Conservation (phyloP, 371 early-diverging fungal species). For the Mucor ambiguus region DNA sequence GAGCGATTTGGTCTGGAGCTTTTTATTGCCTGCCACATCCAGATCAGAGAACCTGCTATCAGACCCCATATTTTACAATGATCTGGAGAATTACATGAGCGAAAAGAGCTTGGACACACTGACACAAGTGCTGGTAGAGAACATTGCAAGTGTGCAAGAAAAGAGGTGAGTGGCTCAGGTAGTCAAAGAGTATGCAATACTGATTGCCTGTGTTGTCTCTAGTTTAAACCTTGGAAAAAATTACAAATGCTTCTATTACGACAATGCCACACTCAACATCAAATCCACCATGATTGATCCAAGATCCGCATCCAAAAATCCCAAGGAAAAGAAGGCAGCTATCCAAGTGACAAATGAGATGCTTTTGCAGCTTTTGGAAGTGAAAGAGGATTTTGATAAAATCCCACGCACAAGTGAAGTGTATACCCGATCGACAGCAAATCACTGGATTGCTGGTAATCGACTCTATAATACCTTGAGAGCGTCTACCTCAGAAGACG, state of each 20-base stretch:
- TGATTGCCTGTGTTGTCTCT: neutral
- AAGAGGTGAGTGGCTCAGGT: conserved; percentile 32
- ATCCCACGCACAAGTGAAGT: conserved; percentile 57
- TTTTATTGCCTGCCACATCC: conserved; percentile 34
- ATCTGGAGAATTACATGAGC: conserved; percentile 29
- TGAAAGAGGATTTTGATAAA: conserved; percentile 60
- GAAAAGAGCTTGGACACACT: conserved; percentile 29
- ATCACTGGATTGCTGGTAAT: conserved; percentile 66
- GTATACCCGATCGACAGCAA: conserved; percentile 61
- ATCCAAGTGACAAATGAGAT: conserved; percentile 44
- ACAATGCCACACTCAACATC: conserved; percentile 42
- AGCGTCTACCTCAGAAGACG: conserved; percentile 5
- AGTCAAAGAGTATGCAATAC: neutral
- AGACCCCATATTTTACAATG: conserved; percentile 28
- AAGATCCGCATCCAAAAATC: conserved; percentile 8
- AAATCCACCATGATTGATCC: conserved; percentile 41
- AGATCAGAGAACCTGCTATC: conserved; percentile 32
- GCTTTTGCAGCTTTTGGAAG: conserved; percentile 50
- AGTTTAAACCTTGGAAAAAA: conserved; percentile 39
- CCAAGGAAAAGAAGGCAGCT: conserved; percentile 21
- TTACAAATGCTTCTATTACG: conserved; percentile 49
- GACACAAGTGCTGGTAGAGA: conserved; percentile 18
- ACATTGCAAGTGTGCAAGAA: conserved; percentile 30
- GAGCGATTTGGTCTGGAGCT: conserved; percentile 41
- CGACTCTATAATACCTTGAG: conserved; percentile 41